Evolutionary conservation across 768 basidiomycete species (phyloP).

Genomic region (Floccularia luteovirens): DNA sequence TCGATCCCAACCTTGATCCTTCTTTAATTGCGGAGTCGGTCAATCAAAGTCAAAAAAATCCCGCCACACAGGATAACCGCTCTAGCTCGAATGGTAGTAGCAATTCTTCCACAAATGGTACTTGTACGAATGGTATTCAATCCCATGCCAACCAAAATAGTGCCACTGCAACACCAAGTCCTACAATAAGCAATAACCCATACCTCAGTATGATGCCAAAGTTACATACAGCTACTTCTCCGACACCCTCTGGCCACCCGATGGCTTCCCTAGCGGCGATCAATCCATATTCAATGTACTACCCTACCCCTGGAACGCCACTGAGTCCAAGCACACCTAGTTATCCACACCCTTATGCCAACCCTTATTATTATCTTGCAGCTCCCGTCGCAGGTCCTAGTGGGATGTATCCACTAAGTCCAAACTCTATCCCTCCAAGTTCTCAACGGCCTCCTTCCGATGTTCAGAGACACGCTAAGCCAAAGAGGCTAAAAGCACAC

Average conservation of each 20-base stretch:
- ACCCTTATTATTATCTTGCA: slow-evolving; percentile 37
- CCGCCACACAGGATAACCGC: background rate
- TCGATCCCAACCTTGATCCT: slow-evolving; percentile 19
- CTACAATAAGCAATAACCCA: slow-evolving; percentile 23
- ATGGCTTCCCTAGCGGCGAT: slow-evolving; percentile 14
- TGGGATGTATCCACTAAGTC: slow-evolving; percentile 24
- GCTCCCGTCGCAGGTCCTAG: slow-evolving; percentile 28
- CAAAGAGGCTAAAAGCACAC: slow-evolving; percentile 75
- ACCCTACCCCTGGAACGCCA: slow-evolving; percentile 29
- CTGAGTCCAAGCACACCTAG: slow-evolving; percentile 27
- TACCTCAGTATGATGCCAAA: slow-evolving; percentile 23
- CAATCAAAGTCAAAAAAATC: slow-evolving; percentile 1
- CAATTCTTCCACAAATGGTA: slow-evolving; percentile 12
- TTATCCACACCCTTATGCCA: slow-evolving; percentile 25
- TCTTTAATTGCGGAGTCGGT: slow-evolving; percentile 9
- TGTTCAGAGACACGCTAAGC: slow-evolving; percentile 49
- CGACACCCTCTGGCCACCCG: slow-evolving; percentile 16
- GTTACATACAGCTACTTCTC: slow-evolving; percentile 8
- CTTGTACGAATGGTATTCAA: too few species aligned
- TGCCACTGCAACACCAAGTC: slow-evolving; percentile 18
- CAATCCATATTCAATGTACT: slow-evolving; percentile 36
- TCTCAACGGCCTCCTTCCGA: slow-evolving; percentile 19
- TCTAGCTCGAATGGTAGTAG: slow-evolving; percentile 5
- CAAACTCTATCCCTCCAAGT: slow-evolving; percentile 16
- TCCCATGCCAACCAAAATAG: too few species aligned